phyloP scores from a whole-genome alignment of 352 stramenopile genomes.

The Globisporangium solare region DNA sequence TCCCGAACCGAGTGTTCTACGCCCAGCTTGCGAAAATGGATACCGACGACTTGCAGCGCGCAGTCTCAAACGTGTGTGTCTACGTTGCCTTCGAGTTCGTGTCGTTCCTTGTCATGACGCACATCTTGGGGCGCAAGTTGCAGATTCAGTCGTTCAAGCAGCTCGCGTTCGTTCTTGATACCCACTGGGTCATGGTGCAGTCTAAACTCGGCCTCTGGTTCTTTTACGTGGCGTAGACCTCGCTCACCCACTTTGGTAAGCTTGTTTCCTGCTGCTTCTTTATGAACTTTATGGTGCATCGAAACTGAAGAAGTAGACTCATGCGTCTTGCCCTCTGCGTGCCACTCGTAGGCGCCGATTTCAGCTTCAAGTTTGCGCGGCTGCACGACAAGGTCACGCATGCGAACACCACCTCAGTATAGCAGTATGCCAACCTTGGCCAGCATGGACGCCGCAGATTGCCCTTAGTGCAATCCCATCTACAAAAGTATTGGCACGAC shows the following conservation, averaged over 20 bases:
- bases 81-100: conserved; percentile 19
- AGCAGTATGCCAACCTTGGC: no score
- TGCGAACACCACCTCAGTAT: no score
- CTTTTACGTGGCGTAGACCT: conserved; percentile 16
- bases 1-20: neutral
- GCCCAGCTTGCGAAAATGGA: conserved; percentile 7
- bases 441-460: conserved; percentile 28
- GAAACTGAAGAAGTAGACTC: neutral
- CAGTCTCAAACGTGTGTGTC: conserved; percentile 15
- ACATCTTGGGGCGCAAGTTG: conserved; percentile 11
- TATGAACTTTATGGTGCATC: neutral
- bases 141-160: conserved; percentile 17
- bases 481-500: conserved; percentile 68
- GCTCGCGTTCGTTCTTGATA: conserved; percentile 28
- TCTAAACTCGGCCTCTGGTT: conserved; percentile 22
- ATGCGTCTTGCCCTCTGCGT: neutral
- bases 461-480: conserved; percentile 72
- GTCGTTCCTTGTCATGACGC: conserved; percentile 11
- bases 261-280: neutral
- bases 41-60: neutral
- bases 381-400: neutral
- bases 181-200: conserved; percentile 19
- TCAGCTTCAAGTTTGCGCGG: conserved; percentile 23
- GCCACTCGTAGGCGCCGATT: conserved; percentile 17
- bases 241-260: conserved; percentile 21